Base-by-base conservation (phyloP, 805 yeast genomes). In the Helenozyma baotianmanensis region DNA sequence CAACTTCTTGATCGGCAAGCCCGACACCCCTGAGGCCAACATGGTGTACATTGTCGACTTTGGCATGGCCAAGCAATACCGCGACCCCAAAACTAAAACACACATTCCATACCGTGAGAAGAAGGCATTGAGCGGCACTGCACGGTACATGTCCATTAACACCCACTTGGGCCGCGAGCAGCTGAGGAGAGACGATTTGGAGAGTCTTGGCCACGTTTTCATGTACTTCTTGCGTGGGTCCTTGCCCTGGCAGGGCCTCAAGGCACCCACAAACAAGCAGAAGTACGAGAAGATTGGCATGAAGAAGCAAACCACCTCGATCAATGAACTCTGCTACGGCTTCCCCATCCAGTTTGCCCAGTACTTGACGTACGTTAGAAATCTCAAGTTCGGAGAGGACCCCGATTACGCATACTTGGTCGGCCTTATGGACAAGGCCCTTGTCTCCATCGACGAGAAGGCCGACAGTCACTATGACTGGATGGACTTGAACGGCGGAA, bases 101-200 rank as follows among this genome's bases (percentile, higher is more conserved):
- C 98, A 92, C 61, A 92, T 92, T 45, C 97, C 98, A 21, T 92
- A 89, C 62, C 74, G 97, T 51, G 98, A 92, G 60, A 86, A 89
- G 60, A 92, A 92, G 63, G 86, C 96, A 4, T 68, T 92, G 44
- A 83, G 95, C 58, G 98, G 98, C 30, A 92, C 98, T 3, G 98
- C 97, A n/a, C 73, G 98, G 51, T 92, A 92, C 65, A 92, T 92
- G 97, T 82, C 95, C 19, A 89, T 92, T 46, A 92, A 92, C 65
- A 92, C 98, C 8, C 98, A 92, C 62, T 67, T 92, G 51, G 98
- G 98, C 30, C 78, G 97, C 51, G 98, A 92, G 61, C 98, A 92
- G 68, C 80, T 86, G 51, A 80, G 98, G 57, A 75, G 98, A 51
- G 98, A 92, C 55, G 98, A 92, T 62, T 74, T 92, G 54, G 98